phyloP scores from a whole-genome alignment of 169 alveolate genomes.

The Toxoplasma gondii region DNA sequence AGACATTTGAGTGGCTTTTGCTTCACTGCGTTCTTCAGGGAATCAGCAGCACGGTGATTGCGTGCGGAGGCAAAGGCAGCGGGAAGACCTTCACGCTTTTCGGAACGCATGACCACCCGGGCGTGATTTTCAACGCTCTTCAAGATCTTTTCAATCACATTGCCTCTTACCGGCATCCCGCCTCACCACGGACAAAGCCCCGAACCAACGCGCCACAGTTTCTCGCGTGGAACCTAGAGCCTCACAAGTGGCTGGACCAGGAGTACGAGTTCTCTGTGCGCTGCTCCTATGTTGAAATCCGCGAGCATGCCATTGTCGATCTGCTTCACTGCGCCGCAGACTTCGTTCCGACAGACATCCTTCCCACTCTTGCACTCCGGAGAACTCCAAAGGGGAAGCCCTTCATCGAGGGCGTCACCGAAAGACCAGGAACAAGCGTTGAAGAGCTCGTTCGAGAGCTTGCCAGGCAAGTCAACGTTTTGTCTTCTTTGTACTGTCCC shows the following conservation, averaged over 20 bases:
- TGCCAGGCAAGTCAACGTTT: constrained; percentile 9
- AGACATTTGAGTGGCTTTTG: background rate
- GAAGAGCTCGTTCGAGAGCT: constrained; percentile 42
- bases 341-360: constrained; percentile 38
- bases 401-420: constrained; percentile 22
- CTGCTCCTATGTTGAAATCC: constrained; percentile 41
- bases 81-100: constrained; percentile 54
- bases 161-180: constrained; percentile 48
- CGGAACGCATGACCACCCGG: constrained; percentile 57
- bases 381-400: background rate
- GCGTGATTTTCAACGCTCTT: constrained; percentile 37
- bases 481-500: background rate
- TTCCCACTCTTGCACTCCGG: constrained; percentile 38
- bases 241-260: background rate
- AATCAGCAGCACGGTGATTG: constrained; percentile 54
- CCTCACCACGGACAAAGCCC: constrained; percentile 11
- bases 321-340: constrained; percentile 37
- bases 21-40: constrained; percentile 12
- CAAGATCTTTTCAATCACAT: constrained; percentile 54
- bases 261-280: constrained; percentile 47
- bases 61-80: constrained; percentile 43
- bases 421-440: background rate
- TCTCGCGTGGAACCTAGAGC: background rate
- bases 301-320: constrained; percentile 46
- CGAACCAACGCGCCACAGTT: background rate